Conservation (phyloP, 768 basidiomycete species). For the Mycena alexandri region DNA sequence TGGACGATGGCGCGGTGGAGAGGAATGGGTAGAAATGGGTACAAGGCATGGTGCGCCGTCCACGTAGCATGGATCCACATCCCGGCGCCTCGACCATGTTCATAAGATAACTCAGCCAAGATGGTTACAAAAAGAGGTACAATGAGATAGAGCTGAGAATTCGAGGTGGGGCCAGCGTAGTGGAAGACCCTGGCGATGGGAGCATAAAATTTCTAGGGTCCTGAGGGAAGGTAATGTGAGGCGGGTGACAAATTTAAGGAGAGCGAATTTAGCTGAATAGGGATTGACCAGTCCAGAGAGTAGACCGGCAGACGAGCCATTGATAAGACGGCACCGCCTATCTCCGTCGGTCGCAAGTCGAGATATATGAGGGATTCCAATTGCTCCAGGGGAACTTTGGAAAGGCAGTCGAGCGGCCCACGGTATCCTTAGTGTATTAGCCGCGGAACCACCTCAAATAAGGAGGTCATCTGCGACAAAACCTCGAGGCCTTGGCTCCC, state of each 20-base stretch:
- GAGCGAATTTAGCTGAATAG: no score
- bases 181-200: not conserved
- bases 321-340: not conserved
- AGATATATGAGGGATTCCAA: not conserved
- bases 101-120: no score
- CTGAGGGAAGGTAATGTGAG: not conserved
- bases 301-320: no score
- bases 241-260: not conserved
- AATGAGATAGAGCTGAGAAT: constrained; percentile 10
- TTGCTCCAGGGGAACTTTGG: constrained; percentile 17
- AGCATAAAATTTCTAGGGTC: not conserved
- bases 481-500: not conserved
- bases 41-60: no score
- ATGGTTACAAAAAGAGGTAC: constrained; percentile 10
- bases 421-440: not conserved
- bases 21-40: no score
- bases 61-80: no score
- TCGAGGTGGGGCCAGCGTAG: constrained; percentile 13
- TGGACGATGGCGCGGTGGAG: constrained; percentile 11
- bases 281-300: no score
- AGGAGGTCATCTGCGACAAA: no score
- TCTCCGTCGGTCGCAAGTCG: not conserved
- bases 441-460: constrained; percentile 7
- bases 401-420: not conserved
- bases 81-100: no score